Percentiles rank a stretch among this genome's conserved stretches.
Evolutionary conservation across 2,329 filamentous ascomycete genomes (phyloP).

Genomic region (Dactylellina cionopaga): DNA sequence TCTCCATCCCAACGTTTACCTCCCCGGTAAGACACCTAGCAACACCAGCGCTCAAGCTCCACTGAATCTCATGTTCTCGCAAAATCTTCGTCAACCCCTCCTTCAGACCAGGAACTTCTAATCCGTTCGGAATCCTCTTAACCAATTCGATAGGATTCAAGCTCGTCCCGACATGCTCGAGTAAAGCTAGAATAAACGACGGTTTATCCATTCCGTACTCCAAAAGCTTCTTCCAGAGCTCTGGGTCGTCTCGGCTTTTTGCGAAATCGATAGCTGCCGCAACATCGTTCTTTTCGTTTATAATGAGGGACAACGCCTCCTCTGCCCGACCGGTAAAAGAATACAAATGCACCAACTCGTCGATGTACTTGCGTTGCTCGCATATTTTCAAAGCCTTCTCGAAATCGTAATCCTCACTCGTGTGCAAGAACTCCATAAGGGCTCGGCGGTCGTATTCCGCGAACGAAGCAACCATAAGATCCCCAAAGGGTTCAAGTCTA

Average conservation of each 20-base stretch:
- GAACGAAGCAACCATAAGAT: slow-evolving; percentile 86
- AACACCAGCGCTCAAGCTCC: slow-evolving; percentile 89
- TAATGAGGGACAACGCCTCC: slow-evolving; percentile 88
- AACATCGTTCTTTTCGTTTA: slow-evolving; percentile 90
- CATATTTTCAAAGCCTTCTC: slow-evolving; percentile 83
- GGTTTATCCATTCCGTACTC: slow-evolving; percentile 98
- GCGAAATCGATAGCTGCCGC: slow-evolving; percentile 93
- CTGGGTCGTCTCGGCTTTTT: slow-evolving; percentile 89
- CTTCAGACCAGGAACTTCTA: slow-evolving; percentile 89
- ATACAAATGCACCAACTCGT: slow-evolving; percentile 93
- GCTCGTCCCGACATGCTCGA: slow-evolving; percentile 92
- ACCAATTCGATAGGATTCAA: slow-evolving; percentile 93
- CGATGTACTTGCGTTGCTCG: slow-evolving; percentile 80
- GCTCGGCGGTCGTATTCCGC: slow-evolving; percentile 81
- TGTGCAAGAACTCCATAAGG: slow-evolving; percentile 86
- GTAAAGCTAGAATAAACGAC: slow-evolving; percentile 86
- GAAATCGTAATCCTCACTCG: slow-evolving; percentile 87
- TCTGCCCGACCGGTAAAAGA: slow-evolving; percentile 96
- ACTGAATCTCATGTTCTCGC: slow-evolving; percentile 93
- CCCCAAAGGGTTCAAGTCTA: slow-evolving; percentile 85
- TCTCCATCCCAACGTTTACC: slow-evolving; percentile 83
- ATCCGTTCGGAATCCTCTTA: slow-evolving; percentile 86
- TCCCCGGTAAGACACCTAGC: slow-evolving; percentile 87
- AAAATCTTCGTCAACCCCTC: slow-evolving; percentile 91
- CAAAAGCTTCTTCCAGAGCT: slow-evolving; percentile 93